Percentiles rank a stretch among this genome's conserved stretches.
These are phyloP conservation scores for Letharia lupina DNA, from an alignment of 495 filamentous ascomycete species.

Conservation along the genomic window DNA sequence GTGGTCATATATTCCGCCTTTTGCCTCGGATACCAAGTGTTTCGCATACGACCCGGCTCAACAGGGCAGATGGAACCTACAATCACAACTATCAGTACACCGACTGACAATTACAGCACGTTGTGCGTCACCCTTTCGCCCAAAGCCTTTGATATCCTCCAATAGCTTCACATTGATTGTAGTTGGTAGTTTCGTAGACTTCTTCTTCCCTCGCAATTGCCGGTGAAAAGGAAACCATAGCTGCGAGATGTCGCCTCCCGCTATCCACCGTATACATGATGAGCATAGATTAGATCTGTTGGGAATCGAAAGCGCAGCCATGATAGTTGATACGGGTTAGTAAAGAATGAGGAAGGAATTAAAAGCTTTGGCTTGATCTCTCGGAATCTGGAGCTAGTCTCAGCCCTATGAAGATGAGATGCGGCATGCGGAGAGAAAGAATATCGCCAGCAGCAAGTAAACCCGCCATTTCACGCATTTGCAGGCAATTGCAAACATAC, in stretches of 20 bases:
- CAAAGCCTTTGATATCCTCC: constrained; percentile 51
- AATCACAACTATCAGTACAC: neutral
- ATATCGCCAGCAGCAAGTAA: neutral
- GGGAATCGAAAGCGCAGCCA: constrained; percentile 2
- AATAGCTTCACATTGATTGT: constrained; percentile 52
- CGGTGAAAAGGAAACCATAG: constrained; percentile 25
- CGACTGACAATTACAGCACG: neutral
- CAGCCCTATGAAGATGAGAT: neutral
- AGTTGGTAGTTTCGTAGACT: constrained; percentile 36
- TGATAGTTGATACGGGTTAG: neutral
- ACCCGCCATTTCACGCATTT: neutral
- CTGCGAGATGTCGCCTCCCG: constrained; percentile 13
- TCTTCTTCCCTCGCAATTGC: constrained; percentile 48
- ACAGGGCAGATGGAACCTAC: constrained; percentile 49
- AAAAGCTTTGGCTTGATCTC: neutral
- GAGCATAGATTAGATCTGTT: constrained; percentile 20
- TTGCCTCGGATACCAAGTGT: constrained; percentile 44
- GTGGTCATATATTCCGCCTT: constrained; percentile 48
- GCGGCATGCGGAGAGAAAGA: neutral
- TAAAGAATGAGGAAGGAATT: neutral
- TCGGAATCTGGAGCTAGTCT: neutral
- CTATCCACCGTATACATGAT: constrained; percentile 25
- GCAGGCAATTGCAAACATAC: neutral
- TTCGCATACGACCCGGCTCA: constrained; percentile 45
- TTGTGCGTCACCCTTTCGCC: constrained; percentile 43